Evolutionary conservation across 805 yeast species (phyloP).

Genomic region (Saccharomyces kudriavzevii): DNA sequence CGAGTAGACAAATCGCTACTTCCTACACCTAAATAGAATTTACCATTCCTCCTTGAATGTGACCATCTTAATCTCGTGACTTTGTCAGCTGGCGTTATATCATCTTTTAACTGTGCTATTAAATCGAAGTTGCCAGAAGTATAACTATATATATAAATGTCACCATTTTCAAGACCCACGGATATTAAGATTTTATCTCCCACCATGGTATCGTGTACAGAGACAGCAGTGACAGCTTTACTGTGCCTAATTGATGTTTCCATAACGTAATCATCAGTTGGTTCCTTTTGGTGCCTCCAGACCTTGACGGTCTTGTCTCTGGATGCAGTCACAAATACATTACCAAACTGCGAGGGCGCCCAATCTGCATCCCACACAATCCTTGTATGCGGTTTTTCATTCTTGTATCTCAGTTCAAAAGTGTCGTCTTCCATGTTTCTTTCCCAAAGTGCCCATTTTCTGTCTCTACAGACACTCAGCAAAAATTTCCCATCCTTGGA

Average conservation of each 20-base stretch:
- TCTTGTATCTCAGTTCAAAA: conserved; percentile 33
- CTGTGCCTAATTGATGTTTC: conserved; percentile 38
- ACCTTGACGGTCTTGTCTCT: conserved; percentile 74
- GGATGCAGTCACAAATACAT: conserved; percentile 73
- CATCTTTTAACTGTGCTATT: conserved; percentile 30
- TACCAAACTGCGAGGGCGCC: conserved; percentile 46
- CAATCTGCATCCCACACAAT: conserved; percentile 95
- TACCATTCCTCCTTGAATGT: conserved; percentile 14
- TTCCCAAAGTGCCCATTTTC: conserved; percentile 74
- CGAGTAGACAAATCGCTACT: conserved; percentile 56
- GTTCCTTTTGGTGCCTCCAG: conserved; percentile 45
- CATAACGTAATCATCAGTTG: conserved; percentile 32
- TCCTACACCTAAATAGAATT: conserved; percentile 46
- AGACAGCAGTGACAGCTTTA: conserved; percentile 62
- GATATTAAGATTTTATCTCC: conserved; percentile 37
- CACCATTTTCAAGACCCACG: conserved; percentile 68
- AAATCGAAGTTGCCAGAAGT: conserved; percentile 23
- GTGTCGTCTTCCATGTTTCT: conserved; percentile 32
- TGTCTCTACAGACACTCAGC: conserved; percentile 79
- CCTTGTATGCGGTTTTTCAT: conserved; percentile 77
- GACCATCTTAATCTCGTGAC: conserved; percentile 58
- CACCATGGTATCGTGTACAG: conserved; percentile 33
- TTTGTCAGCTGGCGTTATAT: conserved; percentile 51
- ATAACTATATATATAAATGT: conserved; percentile 39
- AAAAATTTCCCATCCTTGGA: conserved; percentile 59